Conservation (phyloP, 345 rosid genomes). For the Dimocarpus longan region DNA sequence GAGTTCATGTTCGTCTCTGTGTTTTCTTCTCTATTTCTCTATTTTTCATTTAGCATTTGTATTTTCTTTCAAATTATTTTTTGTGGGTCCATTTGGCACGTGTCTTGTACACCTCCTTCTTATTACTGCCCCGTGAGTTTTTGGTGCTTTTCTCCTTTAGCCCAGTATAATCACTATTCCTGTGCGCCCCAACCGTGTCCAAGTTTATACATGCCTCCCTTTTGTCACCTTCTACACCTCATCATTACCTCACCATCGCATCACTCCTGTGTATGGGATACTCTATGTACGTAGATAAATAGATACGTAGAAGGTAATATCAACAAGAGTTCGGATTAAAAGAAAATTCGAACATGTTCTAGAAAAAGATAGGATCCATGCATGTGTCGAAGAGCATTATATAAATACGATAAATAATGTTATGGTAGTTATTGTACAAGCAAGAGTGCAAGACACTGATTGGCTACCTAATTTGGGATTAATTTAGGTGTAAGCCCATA, state of each 20-base stretch:
- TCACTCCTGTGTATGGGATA: slow-evolving; percentile 12
- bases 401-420: too few relatives aligned
- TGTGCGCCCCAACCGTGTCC: background rate
- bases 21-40: background rate
- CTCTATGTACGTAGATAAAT: too few relatives aligned
- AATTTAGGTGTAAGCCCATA: background rate
- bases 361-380: too few relatives aligned
- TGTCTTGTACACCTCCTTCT: background rate
- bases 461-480: too few relatives aligned
- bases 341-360: too few relatives aligned
- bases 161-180: background rate
- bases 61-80: slow-evolving; percentile 5
- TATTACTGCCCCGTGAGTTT: background rate
- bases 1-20: background rate
- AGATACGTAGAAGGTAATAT: too few relatives aligned
- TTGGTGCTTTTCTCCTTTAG: background rate
- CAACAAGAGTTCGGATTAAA: too few relatives aligned
- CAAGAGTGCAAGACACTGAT: too few relatives aligned
- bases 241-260: slow-evolving; percentile 31
- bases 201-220: background rate
- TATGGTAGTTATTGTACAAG: too few relatives aligned
- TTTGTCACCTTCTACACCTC: slow-evolving; percentile 22
- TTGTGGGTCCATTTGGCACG: slow-evolving; percentile 1
- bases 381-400: too few relatives aligned
- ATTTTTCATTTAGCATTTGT: background rate